Percentiles rank a stretch among this genome's conserved stretches.
phyloP scores from a whole-genome alignment of 495 filamentous ascomycete species.

The Glonium stellatum region DNA sequence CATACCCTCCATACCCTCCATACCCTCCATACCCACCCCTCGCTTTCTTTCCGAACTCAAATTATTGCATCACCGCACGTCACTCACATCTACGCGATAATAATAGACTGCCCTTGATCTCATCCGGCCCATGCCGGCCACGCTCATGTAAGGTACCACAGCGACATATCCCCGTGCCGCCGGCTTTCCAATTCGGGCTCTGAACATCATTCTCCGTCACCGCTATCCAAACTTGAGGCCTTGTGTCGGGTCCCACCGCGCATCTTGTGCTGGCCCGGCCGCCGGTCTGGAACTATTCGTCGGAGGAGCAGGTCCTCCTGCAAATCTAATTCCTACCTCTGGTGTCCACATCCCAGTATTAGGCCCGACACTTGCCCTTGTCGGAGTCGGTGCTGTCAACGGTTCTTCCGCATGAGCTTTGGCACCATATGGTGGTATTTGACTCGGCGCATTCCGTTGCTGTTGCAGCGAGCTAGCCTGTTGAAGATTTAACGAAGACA shows the following conservation, averaged over 20 bases:
- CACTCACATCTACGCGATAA: conserved; percentile 1
- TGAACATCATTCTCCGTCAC: not conserved
- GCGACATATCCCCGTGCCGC: not conserved
- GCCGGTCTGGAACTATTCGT: conserved; percentile 10
- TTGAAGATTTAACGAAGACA: conserved; percentile 54
- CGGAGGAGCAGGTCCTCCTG: conserved; percentile 21
- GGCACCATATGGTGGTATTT: conserved; percentile 28
- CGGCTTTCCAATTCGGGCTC: not conserved
- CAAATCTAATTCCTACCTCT: conserved; percentile 72
- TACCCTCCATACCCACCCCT: not conserved
- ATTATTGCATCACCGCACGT: conserved; percentile 13
- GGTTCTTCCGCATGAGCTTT: conserved; percentile 24
- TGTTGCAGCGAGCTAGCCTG: conserved; percentile 38
- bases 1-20: not conserved
- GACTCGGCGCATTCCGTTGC: conserved; percentile 29
- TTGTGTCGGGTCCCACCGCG: conserved; percentile 30
- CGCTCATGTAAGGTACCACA: not conserved
- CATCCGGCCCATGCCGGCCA: not conserved
- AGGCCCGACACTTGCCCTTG: conserved; percentile 26
- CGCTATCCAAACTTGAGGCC: conserved; percentile 30
- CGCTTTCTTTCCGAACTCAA: not conserved
- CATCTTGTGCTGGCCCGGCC: conserved; percentile 22
- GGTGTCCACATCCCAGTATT: conserved; percentile 60
- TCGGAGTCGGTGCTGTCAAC: conserved; percentile 30
- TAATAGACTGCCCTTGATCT: conserved; percentile 7